These are phyloP conservation scores for Podosphaera leucotricha DNA, from an alignment of 2,329 filamentous ascomycete species.

Conservation along the genomic window DNA sequence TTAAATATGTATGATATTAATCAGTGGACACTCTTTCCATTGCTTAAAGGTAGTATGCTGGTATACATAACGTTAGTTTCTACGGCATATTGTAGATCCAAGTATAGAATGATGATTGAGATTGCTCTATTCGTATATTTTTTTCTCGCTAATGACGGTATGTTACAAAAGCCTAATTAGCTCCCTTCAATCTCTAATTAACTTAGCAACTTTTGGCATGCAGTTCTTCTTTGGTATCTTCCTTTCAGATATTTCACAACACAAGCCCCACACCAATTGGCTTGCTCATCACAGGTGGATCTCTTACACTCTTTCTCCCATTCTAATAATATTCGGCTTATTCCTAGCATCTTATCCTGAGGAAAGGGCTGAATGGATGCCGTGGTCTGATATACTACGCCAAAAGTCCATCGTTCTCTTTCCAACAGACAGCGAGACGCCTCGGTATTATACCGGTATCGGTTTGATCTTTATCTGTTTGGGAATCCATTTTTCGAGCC, in stretches of 20 bases:
- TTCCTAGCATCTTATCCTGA: slow-evolving; percentile 37
- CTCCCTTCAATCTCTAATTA: not conserved
- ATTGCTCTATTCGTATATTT: slow-evolving; percentile 26
- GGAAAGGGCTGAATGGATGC: slow-evolving; percentile 25
- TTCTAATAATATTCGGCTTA: slow-evolving; percentile 28
- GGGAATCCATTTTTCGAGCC: slow-evolving; percentile 27
- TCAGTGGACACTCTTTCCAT: slow-evolving; percentile 32
- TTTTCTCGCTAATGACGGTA: slow-evolving; percentile 16
- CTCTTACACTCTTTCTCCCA: slow-evolving; percentile 21
- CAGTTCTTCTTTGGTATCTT: slow-evolving; percentile 40
- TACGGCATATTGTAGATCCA: slow-evolving; percentile 24
- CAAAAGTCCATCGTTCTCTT: slow-evolving; percentile 21
- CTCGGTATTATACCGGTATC: slow-evolving; percentile 25
- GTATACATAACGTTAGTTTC: slow-evolving; percentile 29
- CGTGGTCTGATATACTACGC: slow-evolving; percentile 27
- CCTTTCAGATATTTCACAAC: slow-evolving; percentile 33
- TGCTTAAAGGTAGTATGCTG: slow-evolving; percentile 29
- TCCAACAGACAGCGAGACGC: slow-evolving; percentile 23
- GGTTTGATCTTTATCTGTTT: slow-evolving; percentile 25
- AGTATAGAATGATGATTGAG: slow-evolving; percentile 25
- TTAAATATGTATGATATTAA: slow-evolving; percentile 31
- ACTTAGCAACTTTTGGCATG: slow-evolving; percentile 24
- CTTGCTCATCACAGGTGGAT: slow-evolving; percentile 21
- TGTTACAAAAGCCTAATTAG: not conserved
- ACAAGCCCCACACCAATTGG: slow-evolving; percentile 24